Conservation (phyloP, 257 asterid species). For the Nicotiana otophora region DNA sequence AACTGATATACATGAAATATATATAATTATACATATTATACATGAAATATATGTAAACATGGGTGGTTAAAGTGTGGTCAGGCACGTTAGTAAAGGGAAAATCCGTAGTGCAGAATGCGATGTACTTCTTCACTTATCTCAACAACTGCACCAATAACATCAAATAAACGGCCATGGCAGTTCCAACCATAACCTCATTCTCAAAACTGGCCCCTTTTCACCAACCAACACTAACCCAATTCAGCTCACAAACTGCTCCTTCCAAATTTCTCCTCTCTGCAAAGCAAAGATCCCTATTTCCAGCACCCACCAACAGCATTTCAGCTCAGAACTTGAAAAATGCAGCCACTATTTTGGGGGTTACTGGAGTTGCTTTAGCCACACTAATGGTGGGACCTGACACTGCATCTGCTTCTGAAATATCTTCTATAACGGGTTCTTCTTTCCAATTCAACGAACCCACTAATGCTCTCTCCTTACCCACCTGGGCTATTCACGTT, state of each 20-base stretch:
- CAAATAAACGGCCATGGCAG: slow-evolving; percentile 25
- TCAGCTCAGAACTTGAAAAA: slow-evolving; percentile 20
- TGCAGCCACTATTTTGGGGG: slow-evolving; percentile 38
- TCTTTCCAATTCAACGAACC: slow-evolving; percentile 56
- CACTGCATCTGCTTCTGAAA: slow-evolving; percentile 49
- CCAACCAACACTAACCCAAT: slow-evolving; percentile 23
- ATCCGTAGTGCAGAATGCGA: too few species aligned
- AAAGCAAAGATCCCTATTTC: neutral
- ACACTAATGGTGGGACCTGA: slow-evolving; percentile 22
- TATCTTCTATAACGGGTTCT: slow-evolving; percentile 34
- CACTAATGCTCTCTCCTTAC: slow-evolving; percentile 89
- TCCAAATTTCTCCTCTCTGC: slow-evolving; percentile 17
- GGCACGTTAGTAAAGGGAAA: too few species aligned
- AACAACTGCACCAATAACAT: neutral
- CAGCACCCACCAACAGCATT: neutral
- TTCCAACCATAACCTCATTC: slow-evolving; percentile 18
- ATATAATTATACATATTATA: too few species aligned
- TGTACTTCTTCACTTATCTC: neutral
- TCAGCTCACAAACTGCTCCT: neutral
- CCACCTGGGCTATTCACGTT: slow-evolving; percentile 95
- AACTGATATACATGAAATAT: too few species aligned
- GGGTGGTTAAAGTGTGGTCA: too few species aligned
- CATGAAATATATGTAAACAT: too few species aligned
- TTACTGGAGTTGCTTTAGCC: slow-evolving; percentile 54
- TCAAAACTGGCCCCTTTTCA: slow-evolving; percentile 17